A percentile compares a stretch with the other conserved stretches of the same genome.
phyloP scores from a whole-genome alignment of 2,329 filamentous ascomycete species.

The Lasiodiplodia citricola region DNA sequence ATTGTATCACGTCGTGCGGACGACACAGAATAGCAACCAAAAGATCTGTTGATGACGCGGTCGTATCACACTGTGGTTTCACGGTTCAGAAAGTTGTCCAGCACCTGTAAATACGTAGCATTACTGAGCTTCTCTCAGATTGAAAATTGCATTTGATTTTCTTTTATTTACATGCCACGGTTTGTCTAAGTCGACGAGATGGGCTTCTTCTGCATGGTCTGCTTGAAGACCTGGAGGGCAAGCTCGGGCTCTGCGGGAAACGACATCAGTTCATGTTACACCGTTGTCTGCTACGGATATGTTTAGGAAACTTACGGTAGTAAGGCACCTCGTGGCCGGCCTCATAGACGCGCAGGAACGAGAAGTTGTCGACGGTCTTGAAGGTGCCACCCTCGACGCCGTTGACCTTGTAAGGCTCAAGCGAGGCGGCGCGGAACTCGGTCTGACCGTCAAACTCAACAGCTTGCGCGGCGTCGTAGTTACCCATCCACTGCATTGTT shows the following conservation, averaged over 20 bases:
- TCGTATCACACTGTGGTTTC: no score
- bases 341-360: slow-evolving; percentile 55
- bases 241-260: slow-evolving; percentile 46
- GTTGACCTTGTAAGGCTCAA: slow-evolving; percentile 55
- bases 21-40: no score
- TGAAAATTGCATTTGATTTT: no score
- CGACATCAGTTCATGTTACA: not conserved
- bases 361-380: slow-evolving; percentile 58
- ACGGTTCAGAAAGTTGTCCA: no score
- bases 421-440: slow-evolving; percentile 47
- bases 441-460: slow-evolving; percentile 50
- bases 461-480: slow-evolving; percentile 50
- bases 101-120: no score
- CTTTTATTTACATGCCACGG: not conserved
- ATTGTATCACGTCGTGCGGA: no score
- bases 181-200: slow-evolving; percentile 42
- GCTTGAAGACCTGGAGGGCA: slow-evolving; percentile 54
- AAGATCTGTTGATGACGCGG: no score
- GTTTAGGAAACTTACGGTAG: slow-evolving; percentile 33
- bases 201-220: slow-evolving; percentile 48
- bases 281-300: no score
- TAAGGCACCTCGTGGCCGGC: slow-evolving; percentile 52
- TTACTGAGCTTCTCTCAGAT: no score
- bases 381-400: slow-evolving; percentile 56
- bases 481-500: slow-evolving; percentile 40